A percentile compares a stretch with the other conserved stretches of the same genome.
Conservation (phyloP, 352 stramenopile species). For the Pythium biforme region DNA sequence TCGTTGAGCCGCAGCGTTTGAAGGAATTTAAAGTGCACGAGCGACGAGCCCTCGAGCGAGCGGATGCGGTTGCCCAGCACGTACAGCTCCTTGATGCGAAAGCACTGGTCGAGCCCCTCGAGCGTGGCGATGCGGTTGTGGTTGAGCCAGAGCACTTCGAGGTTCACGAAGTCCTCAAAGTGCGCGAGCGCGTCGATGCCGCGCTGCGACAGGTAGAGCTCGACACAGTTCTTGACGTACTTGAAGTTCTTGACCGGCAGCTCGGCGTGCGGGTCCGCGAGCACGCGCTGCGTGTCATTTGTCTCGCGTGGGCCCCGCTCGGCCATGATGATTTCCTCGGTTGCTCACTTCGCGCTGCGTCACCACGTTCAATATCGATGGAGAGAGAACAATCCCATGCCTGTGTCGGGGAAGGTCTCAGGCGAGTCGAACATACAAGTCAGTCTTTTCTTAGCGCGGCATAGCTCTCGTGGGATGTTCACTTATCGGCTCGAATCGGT, state of each 20-base stretch:
- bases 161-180: conserved; percentile 87
- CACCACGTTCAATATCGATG: no score
- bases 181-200: conserved; percentile 76
- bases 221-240: conserved; percentile 88
- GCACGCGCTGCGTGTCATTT: conserved; percentile 12
- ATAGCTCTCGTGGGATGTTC: no score
- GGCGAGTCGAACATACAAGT: no score
- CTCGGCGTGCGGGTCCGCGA: conserved; percentile 71
- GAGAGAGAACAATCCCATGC: no score
- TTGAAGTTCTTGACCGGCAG: conserved; percentile 88
- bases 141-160: conserved; percentile 91
- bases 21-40: conserved; percentile 68
- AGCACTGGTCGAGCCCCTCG: conserved; percentile 72
- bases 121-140: conserved; percentile 74
- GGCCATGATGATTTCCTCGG: conserved; percentile 21
- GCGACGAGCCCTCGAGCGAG: conserved; percentile 44
- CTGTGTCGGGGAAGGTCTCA: no score
- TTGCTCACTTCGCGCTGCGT: no score
- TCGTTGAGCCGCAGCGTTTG: conserved; percentile 52
- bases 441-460: no score
- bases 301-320: background rate
- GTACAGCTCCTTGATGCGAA: conserved; percentile 89
- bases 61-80: conserved; percentile 84
- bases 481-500: no score
- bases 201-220: conserved; percentile 81